Evolutionary conservation across 2,329 filamentous ascomycete species (phyloP), one percentile per base, ranked within the genome.

Genomic region (Hypocrella siamensis): DNA sequence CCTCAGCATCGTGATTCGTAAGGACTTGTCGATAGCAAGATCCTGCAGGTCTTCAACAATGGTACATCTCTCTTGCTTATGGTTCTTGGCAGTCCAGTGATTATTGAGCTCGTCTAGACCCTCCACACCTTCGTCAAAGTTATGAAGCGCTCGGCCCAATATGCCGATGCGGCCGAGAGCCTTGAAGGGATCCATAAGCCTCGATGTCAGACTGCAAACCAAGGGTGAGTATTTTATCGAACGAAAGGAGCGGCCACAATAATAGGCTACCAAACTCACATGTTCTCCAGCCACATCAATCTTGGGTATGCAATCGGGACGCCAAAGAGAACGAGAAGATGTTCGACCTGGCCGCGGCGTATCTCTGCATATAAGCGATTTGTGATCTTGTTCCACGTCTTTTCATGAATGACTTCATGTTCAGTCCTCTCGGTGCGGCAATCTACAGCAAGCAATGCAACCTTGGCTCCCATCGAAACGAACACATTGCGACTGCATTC

Each of bases 61-160:
- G 53, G 82, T 79, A 39, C 77, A 82, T 31, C 90, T 75, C 56
- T 98, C 90, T 17, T 74, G 67, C 51, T 96, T 98, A 60, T 96
- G 86, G 48, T 85, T 82, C 49, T 84, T 93, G 24, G 88, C 83
- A 1, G 88, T 94, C 90, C 90, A 98, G 50, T 98, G 88, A 52
- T 96, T 90, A 49, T 94, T 88, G 8, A 93, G 60, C 45, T 93
- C 85, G 48, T 93, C 86, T 18, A 93, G 62, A 11, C 96, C 81
- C 53, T 96, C 90, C 5, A 90, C 80, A 14, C 84, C 84, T 16
- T 84, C 85, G 46, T 94, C 86, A 43, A 93, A 86, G 42, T 80
- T 80, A 58, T 93, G 93, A 25, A 93, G 63, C 27, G 92, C 73
- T 37, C 70, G 70, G 4, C 84, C 82, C 31, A 96, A 65, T 42